Evolutionary conservation across 768 basidiomycete species (phyloP).

Genomic region (Termitomyces sp.): DNA sequence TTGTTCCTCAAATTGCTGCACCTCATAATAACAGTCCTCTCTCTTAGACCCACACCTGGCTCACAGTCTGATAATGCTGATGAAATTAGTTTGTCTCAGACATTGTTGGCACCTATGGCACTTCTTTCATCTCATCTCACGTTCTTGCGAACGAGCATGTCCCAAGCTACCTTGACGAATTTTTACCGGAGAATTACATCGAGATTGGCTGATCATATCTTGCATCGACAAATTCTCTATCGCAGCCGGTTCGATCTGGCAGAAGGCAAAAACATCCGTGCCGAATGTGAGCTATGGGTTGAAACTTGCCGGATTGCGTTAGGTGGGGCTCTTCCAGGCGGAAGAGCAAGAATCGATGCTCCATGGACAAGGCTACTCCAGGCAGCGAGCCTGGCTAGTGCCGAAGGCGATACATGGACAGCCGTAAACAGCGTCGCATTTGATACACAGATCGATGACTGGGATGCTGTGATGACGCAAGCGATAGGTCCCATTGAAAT

Average conservation of each 20-base stretch:
- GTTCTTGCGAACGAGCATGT: slow-evolving; percentile 60
- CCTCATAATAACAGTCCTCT: not conserved
- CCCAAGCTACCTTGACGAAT: slow-evolving; percentile 46
- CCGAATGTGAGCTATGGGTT: slow-evolving; percentile 80
- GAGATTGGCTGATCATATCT: slow-evolving; percentile 69
- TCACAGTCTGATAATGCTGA: slow-evolving; percentile 17
- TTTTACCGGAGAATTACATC: slow-evolving; percentile 75
- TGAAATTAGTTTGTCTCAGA: slow-evolving; percentile 55
- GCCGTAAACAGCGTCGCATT: slow-evolving; percentile 43
- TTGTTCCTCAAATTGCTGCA: not conserved
- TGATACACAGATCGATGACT: slow-evolving; percentile 39
- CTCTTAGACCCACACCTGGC: slow-evolving; percentile 16
- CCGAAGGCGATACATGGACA: slow-evolving; percentile 51
- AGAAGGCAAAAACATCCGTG: slow-evolving; percentile 58
- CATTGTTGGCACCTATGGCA: slow-evolving; percentile 71
- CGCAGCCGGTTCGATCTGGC: slow-evolving; percentile 59
- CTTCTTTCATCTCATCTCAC: slow-evolving; percentile 76
- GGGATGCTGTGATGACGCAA: slow-evolving; percentile 51
- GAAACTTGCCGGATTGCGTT: slow-evolving; percentile 69
- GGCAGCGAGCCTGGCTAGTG: slow-evolving; percentile 60
- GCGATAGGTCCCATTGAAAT: slow-evolving; percentile 58
- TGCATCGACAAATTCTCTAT: slow-evolving; percentile 78
- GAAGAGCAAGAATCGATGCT: slow-evolving; percentile 51
- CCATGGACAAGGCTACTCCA: slow-evolving; percentile 76
- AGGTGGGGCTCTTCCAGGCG: slow-evolving; percentile 37